Evolutionary conservation across 352 stramenopile genomes (phyloP), one percentile per base, ranked within the genome.

Genomic region (Elongisporangium anandrum): DNA sequence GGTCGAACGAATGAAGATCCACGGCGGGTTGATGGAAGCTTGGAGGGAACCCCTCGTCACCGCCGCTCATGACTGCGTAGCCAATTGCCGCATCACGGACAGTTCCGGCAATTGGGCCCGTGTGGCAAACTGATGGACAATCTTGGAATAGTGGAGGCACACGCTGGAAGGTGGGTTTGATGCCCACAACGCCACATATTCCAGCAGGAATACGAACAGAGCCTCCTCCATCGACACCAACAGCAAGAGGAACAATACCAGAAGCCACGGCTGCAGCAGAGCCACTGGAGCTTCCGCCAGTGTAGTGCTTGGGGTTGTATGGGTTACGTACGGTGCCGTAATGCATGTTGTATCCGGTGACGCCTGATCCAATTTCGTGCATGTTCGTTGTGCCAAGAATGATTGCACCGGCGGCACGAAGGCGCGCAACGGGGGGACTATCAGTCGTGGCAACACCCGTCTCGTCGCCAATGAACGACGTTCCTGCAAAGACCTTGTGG

Each of bases 341-440:
- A 34, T 81, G 69, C 70, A 86, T 83, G 63, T 92, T 94, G 69
- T 88, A 90, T n/a, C 82, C 85, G 48, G 79, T 90, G 59, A 88
- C 68, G 45, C 82, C 74, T 0, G 65, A 73, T 8, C 91, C 91
- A 54, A 94, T 69, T 62, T 97, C 90, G 66, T 95, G 81, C 85
- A 96, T 95, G 66, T 96, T 95, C 51, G 88, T 96, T 22, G 81
- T 90, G 39, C 90, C 90, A 9, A 97, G 60, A 53, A 98, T 90
- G 10, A 98, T 81, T 12, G 89, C 91, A 61, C 90, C 92, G 29
- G 73, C 71, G 0, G 68, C 70, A 26, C 85, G 77, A 49, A 96
- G 76, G 17, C 84, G 65, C 4, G 76, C 68, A 12, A 96, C 68
- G 0, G 86, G 66, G 1, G 73, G 49, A 21, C 85, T 72, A 60